Percentiles rank a stretch among this genome's conserved stretches.
These are phyloP conservation scores for Pezicula rhizophila DNA, from an alignment of 2,329 filamentous ascomycete species.

Conservation along the genomic window DNA sequence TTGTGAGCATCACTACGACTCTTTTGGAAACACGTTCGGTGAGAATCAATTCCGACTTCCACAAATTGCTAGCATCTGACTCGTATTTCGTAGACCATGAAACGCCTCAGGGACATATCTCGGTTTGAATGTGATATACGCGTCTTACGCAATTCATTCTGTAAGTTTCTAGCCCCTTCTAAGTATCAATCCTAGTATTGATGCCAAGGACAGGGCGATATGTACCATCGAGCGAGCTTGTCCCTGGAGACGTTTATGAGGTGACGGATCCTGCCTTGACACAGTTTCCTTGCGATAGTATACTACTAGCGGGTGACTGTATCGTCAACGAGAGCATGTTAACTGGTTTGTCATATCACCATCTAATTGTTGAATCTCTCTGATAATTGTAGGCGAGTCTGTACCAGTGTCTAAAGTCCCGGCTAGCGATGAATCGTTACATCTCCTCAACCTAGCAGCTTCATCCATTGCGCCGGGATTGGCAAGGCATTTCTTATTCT, in stretches of 20 bases:
- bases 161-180: conserved; percentile 38
- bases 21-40: conserved; percentile 83
- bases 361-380: not conserved
- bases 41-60: conserved; percentile 27
- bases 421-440: conserved; percentile 73
- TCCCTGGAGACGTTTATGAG: conserved; percentile 95
- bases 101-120: conserved; percentile 81
- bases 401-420: conserved; percentile 93
- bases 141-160: conserved; percentile 90
- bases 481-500: conserved; percentile 86
- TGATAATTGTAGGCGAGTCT: conserved; percentile 64
- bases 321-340: conserved; percentile 99
- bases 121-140: conserved; percentile 92
- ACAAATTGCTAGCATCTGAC: not conserved
- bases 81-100: conserved; percentile 62
- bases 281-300: conserved; percentile 86
- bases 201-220: conserved; percentile 58
- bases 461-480: conserved; percentile 78
- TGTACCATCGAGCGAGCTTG: conserved; percentile 78
- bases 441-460: conserved; percentile 68
- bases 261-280: conserved; percentile 85
- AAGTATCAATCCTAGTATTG: conserved; percentile 15
- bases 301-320: conserved; percentile 87
- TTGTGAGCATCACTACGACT: conserved; percentile 84
- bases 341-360: conserved; percentile 46